phyloP scores from a whole-genome alignment of 371 early-diverging fungal genomes.

The Lichtheimia corymbifera region DNA sequence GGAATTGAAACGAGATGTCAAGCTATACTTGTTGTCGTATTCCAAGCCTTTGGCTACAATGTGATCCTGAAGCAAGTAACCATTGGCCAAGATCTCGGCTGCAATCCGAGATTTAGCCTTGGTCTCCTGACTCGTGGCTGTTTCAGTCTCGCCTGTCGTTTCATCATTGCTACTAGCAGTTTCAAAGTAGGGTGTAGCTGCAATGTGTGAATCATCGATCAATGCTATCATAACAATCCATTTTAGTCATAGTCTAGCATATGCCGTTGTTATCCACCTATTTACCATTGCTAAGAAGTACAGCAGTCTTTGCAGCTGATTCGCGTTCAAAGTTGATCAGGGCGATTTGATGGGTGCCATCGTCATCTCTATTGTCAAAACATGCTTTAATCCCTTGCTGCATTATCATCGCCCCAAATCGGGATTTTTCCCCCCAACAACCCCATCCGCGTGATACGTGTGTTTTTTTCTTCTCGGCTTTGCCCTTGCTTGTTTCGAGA shows the following conservation, averaged over 20 bases:
- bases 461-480: too few relatives aligned
- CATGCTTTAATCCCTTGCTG: too few relatives aligned
- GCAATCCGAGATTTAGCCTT: constrained; percentile 64
- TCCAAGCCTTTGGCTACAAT: constrained; percentile 66
- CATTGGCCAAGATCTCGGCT: constrained; percentile 70
- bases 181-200: constrained; percentile 60
- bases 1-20: constrained; percentile 32
- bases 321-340: constrained; percentile 65
- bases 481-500: too few relatives aligned
- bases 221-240: constrained; percentile 37
- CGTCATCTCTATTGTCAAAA: constrained; percentile 44
- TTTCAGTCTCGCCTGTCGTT: constrained; percentile 19
- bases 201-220: constrained; percentile 64
- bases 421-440: not conserved
- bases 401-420: not conserved
- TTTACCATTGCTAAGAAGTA: constrained; percentile 62
- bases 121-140: constrained; percentile 47
- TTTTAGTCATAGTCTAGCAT: too few relatives aligned
- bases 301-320: constrained; percentile 72
- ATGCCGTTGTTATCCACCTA: too few relatives aligned
- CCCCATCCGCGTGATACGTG: too few relatives aligned
- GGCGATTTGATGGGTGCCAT: constrained; percentile 56
- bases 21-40: constrained; percentile 57
- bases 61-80: constrained; percentile 58
- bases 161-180: constrained; percentile 16